These are phyloP conservation scores for Yarrowia sp. DNA, from an alignment of 805 yeast species.

Conservation along the genomic window DNA sequence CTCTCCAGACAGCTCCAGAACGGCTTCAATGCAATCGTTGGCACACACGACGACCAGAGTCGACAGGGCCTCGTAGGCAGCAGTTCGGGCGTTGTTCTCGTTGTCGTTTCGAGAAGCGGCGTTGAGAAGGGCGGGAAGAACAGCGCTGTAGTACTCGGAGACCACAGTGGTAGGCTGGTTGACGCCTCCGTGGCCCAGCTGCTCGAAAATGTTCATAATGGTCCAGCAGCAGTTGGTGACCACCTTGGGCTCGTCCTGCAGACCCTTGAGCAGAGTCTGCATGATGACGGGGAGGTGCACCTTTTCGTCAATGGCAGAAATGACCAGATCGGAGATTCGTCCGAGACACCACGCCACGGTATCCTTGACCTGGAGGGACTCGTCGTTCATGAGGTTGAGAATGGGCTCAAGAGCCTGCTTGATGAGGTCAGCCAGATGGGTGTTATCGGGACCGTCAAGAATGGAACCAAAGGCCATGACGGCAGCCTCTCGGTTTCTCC, in stretches of 20 bases:
- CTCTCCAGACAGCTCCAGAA: constrained; percentile 72
- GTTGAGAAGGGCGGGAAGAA: constrained; percentile 68
- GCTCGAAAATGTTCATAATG: constrained; percentile 85
- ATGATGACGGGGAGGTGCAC: constrained; percentile 68
- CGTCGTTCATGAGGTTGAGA: constrained; percentile 68
- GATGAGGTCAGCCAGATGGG: constrained; percentile 63
- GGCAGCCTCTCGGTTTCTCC: constrained; percentile 95
- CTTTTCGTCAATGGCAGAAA: constrained; percentile 68
- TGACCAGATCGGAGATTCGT: constrained; percentile 83
- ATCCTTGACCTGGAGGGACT: constrained; percentile 81
- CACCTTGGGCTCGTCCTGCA: constrained; percentile 87
- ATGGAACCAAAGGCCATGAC: constrained; percentile 99
- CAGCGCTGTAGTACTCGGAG: constrained; percentile 66
- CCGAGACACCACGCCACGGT: constrained; percentile 99
- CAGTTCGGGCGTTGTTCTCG: constrained; percentile 83
- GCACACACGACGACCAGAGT: constrained; percentile 76
- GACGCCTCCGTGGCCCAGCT: constrained; percentile 56
- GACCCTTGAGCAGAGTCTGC: constrained; percentile 72
- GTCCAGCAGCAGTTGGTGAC: constrained; percentile 99
- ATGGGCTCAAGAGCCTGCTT: constrained; percentile 83
- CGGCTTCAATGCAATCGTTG: constrained; percentile 61
- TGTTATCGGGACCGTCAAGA: constrained; percentile 86
- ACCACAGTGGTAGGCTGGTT: constrained; percentile 54
- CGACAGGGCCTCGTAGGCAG: constrained; percentile 94
- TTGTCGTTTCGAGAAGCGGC: constrained; percentile 74